These are phyloP conservation scores for Kwoniella sp. DNA, from an alignment of 768 basidiomycete species.

Conservation along the genomic window DNA sequence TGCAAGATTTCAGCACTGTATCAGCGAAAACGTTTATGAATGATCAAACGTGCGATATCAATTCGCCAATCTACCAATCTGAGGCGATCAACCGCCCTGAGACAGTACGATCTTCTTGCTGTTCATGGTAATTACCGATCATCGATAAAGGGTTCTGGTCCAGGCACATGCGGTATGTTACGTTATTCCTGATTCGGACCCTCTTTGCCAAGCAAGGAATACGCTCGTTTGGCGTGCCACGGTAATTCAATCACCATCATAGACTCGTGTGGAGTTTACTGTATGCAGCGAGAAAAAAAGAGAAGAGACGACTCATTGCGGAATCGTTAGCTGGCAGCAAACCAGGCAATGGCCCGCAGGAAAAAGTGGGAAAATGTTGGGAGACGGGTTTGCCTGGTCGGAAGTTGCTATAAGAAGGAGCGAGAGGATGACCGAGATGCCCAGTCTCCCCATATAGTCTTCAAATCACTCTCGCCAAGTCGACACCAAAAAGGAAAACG, in stretches of 20 bases:
- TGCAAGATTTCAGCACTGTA: not conserved
- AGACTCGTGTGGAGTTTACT: too few species aligned
- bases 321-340: too few species aligned
- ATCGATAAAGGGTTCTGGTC: not conserved
- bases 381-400: too few species aligned
- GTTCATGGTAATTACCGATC: not conserved
- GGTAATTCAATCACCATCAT: too few species aligned
- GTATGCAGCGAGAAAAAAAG: not conserved
- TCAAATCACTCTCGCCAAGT: not conserved
- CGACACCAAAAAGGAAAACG: not conserved
- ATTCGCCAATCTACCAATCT: not conserved
- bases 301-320: not conserved
- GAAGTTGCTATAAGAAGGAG: not conserved
- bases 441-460: not conserved
- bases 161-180: not conserved
- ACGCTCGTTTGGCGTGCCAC: not conserved
- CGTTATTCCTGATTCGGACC: not conserved
- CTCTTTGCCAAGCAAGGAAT: not conserved
- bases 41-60: constrained; percentile 1
- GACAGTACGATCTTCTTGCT: not conserved
- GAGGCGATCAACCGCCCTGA: not conserved
- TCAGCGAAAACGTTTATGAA: not conserved
- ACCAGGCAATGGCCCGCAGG: not conserved
- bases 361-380: not conserved
- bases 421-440: not conserved